These are phyloP conservation scores for Tetrahymena elliotti DNA, from an alignment of 73 alveolate species.

Conservation along the genomic window DNA sequence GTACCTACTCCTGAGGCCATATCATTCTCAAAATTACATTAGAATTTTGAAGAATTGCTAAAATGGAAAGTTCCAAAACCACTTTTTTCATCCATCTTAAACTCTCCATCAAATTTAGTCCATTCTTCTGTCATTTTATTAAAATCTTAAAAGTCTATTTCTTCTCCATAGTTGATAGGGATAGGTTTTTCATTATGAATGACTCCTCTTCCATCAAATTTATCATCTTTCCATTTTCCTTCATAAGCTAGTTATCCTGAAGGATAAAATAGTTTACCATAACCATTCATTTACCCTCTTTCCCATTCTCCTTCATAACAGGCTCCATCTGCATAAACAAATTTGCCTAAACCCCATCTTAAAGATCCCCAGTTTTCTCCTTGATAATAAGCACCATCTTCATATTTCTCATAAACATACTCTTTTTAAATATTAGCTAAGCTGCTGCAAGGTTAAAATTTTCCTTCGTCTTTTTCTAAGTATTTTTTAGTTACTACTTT, in stretches of 20 bases:
- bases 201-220: not conserved
- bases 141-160: constrained; percentile 20
- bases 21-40: not conserved
- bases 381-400: not conserved
- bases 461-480: not conserved
- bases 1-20: not conserved
- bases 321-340: not conserved
- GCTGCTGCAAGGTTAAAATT: not conserved
- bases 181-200: not conserved
- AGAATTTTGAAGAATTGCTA: not conserved
- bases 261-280: not conserved
- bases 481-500: not conserved
- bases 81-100: not conserved
- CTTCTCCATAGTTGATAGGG: not conserved
- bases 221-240: not conserved
- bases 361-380: not conserved
- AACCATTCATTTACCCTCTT: not conserved
- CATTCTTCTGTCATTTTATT: constrained; percentile 35
- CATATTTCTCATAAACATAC: not conserved
- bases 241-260: not conserved
- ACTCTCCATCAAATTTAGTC: not conserved
- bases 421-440: not conserved
- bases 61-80: not conserved
- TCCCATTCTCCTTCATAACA: not conserved
- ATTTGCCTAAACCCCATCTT: not conserved